Percentiles rank a stretch among this genome's conserved stretches.
Conservation (phyloP, 305 asterid species). For the Fraxinus baroniana region DNA sequence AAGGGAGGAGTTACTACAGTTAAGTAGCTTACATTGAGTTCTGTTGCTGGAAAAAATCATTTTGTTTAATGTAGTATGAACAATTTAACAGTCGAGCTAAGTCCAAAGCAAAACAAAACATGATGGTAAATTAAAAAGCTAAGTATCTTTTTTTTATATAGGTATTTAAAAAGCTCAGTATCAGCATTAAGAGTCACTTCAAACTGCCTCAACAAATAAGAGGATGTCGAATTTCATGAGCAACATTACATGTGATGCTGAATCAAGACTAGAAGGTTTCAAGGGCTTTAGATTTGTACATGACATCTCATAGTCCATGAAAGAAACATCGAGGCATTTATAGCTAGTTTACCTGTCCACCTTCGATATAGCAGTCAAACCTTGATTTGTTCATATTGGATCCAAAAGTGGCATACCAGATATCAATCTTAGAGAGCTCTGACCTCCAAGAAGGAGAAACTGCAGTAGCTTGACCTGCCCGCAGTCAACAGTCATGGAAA, state of each 20-base stretch:
- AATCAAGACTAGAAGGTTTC: background rate
- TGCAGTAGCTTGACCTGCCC: slow-evolving; percentile 38
- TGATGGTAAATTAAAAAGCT: background rate
- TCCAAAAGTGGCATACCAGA: slow-evolving; percentile 91
- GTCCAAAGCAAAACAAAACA: background rate
- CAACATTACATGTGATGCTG: slow-evolving; percentile 7
- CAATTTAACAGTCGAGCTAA: background rate
- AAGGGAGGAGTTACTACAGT: background rate
- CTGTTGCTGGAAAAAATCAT: background rate
- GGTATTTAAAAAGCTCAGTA: background rate
- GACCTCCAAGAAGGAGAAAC: slow-evolving; percentile 60
- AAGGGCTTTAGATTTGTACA: background rate
- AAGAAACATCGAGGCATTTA: slow-evolving; percentile 5
- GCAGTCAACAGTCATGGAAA: slow-evolving; percentile 21
- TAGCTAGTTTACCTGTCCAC: slow-evolving; percentile 72
- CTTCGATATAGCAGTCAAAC: slow-evolving; percentile 78
- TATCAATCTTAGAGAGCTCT: slow-evolving; percentile 56
- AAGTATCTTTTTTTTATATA: no score
- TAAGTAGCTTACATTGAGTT: background rate
- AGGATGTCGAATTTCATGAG: background rate
- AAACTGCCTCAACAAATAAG: background rate
- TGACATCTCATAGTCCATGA: background rate
- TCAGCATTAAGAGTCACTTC: background rate
- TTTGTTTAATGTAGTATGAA: background rate
- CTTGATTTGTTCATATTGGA: slow-evolving; percentile 75